These are phyloP conservation scores for Phytophthora melonis DNA, from an alignment of 352 stramenopile species.

Conservation along the genomic window DNA sequence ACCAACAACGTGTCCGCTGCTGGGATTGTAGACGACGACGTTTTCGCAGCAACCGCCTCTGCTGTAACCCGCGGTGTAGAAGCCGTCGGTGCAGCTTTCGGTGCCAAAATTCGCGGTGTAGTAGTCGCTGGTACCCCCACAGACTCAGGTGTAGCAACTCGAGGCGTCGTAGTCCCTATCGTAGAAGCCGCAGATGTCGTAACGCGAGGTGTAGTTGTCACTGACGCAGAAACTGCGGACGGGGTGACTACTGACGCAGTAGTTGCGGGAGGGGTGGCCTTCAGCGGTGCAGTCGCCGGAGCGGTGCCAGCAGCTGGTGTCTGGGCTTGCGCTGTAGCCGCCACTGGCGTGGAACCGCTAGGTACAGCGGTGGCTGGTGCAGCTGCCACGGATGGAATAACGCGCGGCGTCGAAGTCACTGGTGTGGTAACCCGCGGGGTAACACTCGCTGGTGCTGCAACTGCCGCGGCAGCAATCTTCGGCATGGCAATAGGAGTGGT, in stretches of 20 bases:
- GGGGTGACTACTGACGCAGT: neutral
- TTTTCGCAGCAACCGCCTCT: neutral
- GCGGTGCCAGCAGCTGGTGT: neutral
- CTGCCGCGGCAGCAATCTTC: conserved; percentile 2
- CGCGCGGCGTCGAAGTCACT: neutral
- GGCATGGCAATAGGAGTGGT: neutral
- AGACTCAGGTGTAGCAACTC: neutral
- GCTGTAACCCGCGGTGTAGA: conserved; percentile 2
- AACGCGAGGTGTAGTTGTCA: neutral
- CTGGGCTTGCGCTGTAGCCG: neutral
- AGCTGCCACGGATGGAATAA: conserved; percentile 2
- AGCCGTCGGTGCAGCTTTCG: neutral
- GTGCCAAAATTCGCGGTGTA: neutral
- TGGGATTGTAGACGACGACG: conserved; percentile 6
- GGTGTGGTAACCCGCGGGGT: conserved; percentile 7
- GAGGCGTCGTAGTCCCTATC: neutral
- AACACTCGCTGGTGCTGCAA: neutral
- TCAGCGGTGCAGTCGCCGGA: neutral
- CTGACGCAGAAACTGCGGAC: neutral
- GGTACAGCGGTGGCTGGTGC: neutral
- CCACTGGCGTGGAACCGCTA: neutral
- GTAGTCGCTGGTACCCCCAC: neutral
- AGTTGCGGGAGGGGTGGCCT: neutral
- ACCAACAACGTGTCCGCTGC: conserved; percentile 48
- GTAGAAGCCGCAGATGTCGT: neutral